Base-by-base conservation (phyloP, 2,329 filamentous ascomycete genomes). In the Aulographum hederae region DNA sequence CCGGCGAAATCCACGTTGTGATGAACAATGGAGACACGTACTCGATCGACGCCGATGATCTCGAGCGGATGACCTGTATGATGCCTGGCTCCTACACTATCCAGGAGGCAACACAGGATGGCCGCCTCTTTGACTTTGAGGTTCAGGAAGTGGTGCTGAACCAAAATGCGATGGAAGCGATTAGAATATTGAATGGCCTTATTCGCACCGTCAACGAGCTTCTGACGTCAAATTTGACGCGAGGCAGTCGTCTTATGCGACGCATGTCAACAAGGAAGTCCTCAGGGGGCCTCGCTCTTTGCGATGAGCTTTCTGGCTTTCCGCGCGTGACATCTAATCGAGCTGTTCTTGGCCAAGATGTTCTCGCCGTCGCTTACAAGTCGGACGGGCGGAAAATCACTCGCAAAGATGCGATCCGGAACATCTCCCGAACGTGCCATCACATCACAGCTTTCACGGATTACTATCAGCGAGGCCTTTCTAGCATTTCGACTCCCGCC, bases 311-410 rank as follows among this genome's bases (percentile, higher is more conserved):
- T n/a, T n/a, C n/a, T n/a, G n/a, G n/a, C n/a, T n/a, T n/a, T n/a
- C n/a, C n/a, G n/a, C n/a, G n/a, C n/a, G n/a, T n/a, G n/a, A 38
- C 25, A 31, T 35, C 8, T 43, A 43, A 10, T 21, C 8, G 8
- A 13, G 27, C 27, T 8, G 16, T 8, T n/a, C 27, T 28, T 32
- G 14, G 28, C 43, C 4, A 27, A 20, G 11, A 35, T 41, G 23
- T 28, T 5, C 38, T 46, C n/a, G 43, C 44, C n/a, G 32, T 44
- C 13, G 35, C 42, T n/a, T 45, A 43, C 39, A 46, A 47, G 33
- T 33, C 45, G 11, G 38, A 44, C 20, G 39, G 41, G 11, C 34
- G 42, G 19, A 45, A 46, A 28, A 40, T 47, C 26, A 41, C 36
- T 13, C 30, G 34, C 5, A 31, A 30, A 18, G 43, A 46, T 30